These are phyloP conservation scores for Diaporthe sp. DNA, from an alignment of 2,329 filamentous ascomycete genomes.

Conservation along the genomic window DNA sequence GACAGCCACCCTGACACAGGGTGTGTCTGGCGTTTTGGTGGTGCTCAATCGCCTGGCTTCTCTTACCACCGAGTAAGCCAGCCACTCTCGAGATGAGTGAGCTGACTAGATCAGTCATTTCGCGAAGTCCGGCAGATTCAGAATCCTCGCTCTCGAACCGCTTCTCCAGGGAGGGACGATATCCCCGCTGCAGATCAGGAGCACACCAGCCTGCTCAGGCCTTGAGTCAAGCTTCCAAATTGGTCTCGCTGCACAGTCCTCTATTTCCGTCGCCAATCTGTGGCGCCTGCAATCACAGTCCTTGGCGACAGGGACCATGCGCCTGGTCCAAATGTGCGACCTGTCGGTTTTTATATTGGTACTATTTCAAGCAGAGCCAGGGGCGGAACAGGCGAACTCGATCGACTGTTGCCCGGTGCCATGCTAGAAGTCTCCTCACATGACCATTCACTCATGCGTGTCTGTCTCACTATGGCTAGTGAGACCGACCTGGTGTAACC, in stretches of 20 bases:
- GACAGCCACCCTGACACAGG: constrained; percentile 86
- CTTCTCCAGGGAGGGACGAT: neutral
- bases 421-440: neutral
- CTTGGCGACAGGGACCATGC: neutral
- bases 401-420: neutral
- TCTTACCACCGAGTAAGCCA: neutral
- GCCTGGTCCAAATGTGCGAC: neutral
- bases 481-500: neutral
- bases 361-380: neutral
- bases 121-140: neutral
- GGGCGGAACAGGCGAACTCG: neutral
- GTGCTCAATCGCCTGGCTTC: constrained; percentile 41
- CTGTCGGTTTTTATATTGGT: neutral
- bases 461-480: constrained; percentile 15
- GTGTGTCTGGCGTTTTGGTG: constrained; percentile 81
- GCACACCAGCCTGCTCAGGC: neutral
- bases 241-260: neutral
- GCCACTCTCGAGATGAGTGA: neutral
- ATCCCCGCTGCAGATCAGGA: neutral
- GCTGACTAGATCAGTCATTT: neutral
- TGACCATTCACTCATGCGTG: constrained; percentile 6
- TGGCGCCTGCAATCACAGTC: neutral
- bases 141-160: neutral
- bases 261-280: neutral
- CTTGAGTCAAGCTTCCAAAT: too few relatives aligned